Evolutionary conservation across 2,329 filamentous ascomycete species (phyloP), one percentile per base, ranked within the genome.

Genomic region (Colletotrichum nymphaeae): DNA sequence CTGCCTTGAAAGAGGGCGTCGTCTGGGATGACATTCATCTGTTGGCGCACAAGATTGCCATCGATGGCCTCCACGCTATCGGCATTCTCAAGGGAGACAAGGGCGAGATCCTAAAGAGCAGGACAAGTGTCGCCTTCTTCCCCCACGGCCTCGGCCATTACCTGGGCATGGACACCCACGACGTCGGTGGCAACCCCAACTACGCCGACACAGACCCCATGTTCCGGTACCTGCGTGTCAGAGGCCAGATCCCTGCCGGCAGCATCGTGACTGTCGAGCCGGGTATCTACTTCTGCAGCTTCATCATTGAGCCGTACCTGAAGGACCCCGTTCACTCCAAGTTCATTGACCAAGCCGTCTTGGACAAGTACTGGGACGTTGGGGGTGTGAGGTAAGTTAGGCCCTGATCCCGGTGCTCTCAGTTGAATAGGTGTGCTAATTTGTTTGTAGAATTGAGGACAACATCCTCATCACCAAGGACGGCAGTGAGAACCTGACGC

Each of bases 201-300:
- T 94, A 94, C 78, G 86, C 87, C 9, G 97, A 99, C 80, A 86
- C 89, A 73, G 95, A 99, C 81, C 86, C 90, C 46, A 91, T 98
- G 88, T 98, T 98, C 84, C 89, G 91, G 66, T 98, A 98, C 80
- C 85, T 99, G 73, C 88, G 97, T 57, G 92, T 97, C 52, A 87
- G 97, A 66, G 93, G 94, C 14, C 88, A 84, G 26, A 82, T 98
- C 60, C 94, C 95, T 0, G 92, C 91, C 0, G 93, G 74, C 8
- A 93, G 93, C 63, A 94, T 99, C 28, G 92, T 99, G 66, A 99
- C 97, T 0, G 96, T 98, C 52, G 97, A 99, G 86, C 97, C 97
- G 14, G 97, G 97, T 60, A 92, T 96, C 75, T 98, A 98, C 84
- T 98, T 98, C 82, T 97, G 94, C 83, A 89, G 91, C 24, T 98